A percentile compares a stretch with the other conserved stretches of the same genome.
Conservation (phyloP, 331 rosid genomes). For the Acacia concinna region DNA sequence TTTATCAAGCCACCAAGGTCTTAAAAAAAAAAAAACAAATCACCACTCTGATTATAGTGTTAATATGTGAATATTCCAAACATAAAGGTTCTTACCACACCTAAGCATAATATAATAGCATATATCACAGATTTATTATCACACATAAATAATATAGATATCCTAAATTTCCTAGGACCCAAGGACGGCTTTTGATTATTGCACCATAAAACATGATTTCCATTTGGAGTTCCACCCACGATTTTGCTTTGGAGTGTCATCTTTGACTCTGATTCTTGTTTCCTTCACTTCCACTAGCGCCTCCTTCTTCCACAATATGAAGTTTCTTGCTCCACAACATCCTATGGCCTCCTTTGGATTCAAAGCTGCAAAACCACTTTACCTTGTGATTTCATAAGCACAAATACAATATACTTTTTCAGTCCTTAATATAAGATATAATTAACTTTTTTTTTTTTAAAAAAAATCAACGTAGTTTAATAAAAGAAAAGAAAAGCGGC, state of each 20-base stretch:
- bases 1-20: not conserved
- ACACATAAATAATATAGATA: not conserved
- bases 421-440: too few relatives aligned
- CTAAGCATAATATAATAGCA: too few relatives aligned
- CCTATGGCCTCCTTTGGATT: slow-evolving; percentile 66
- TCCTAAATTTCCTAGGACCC: not conserved
- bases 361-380: slow-evolving; percentile 46
- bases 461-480: too few relatives aligned
- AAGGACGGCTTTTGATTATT: not conserved
- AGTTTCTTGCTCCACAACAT: slow-evolving; percentile 50
- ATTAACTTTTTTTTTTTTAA: too few relatives aligned
- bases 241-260: slow-evolving; percentile 36
- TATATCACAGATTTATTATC: not conserved
- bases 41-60: not conserved
- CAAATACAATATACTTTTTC: too few relatives aligned
- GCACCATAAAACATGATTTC: slow-evolving; percentile 53
- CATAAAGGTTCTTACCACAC: not conserved
- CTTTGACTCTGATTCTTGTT: slow-evolving; percentile 31
- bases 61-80: not conserved
- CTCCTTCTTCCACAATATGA: slow-evolving; percentile 60
- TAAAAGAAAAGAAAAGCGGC: not conserved
- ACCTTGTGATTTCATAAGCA: not conserved
- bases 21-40: too few relatives aligned
- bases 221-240: slow-evolving; percentile 32
- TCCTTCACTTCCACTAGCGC: slow-evolving; percentile 13